A percentile compares a stretch with the other conserved stretches of the same genome.
Conservation (phyloP, 768 basidiomycete genomes). For the Lactarius tabidus region DNA sequence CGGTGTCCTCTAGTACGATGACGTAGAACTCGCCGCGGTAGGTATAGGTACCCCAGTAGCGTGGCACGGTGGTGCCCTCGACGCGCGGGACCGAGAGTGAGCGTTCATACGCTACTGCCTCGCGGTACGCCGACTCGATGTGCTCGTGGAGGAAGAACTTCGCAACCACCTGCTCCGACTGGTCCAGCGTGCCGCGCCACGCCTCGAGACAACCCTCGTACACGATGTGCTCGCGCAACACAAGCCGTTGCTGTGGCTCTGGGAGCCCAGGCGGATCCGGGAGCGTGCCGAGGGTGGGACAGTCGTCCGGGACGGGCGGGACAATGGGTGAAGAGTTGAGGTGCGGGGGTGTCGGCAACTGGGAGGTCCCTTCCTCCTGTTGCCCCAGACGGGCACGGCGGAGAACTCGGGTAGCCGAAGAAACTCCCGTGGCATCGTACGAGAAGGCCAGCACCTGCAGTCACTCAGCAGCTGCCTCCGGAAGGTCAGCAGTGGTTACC, state of each 20-base stretch:
- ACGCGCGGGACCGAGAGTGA: constrained; percentile 2
- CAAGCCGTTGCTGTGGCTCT: constrained; percentile 3
- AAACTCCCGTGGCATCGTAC: not conserved
- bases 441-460: constrained; percentile 13
- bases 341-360: not conserved
- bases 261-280: constrained; percentile 11
- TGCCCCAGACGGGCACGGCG: constrained; percentile 5
- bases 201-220: constrained; percentile 19
- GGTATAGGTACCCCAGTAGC: constrained; percentile 16
- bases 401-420: constrained; percentile 1
- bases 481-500: not conserved
- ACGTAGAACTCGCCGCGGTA: constrained; percentile 19
- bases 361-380: not conserved
- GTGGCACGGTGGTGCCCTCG: constrained; percentile 11
- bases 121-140: constrained; percentile 12
- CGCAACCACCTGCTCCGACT: constrained; percentile 10
- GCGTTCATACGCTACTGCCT: constrained; percentile 12
- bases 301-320: not conserved
- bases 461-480: not conserved
- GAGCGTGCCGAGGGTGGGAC: constrained; percentile 8
- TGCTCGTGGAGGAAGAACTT: constrained; percentile 19
- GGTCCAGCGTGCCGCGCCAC: constrained; percentile 15
- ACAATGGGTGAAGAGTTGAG: constrained; percentile 4
- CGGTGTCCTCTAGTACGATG: constrained; percentile 14
- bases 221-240: constrained; percentile 8